Evolutionary conservation across 148 eudicot genomes (phyloP).

Genomic region (Rhododendron simsii): DNA sequence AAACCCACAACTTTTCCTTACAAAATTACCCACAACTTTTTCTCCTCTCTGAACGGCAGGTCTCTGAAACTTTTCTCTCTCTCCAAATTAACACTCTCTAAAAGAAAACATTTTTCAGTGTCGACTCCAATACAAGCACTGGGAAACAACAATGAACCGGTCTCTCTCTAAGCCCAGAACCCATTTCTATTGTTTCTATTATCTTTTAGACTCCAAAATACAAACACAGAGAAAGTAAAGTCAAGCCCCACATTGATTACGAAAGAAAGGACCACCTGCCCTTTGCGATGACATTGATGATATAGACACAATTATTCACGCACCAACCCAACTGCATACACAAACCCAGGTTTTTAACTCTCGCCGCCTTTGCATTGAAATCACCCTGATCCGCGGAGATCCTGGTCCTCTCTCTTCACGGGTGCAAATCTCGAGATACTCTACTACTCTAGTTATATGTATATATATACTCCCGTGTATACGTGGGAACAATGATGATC

Average conservation of each 20-base stretch:
- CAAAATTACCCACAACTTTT: neutral
- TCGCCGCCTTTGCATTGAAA: conserved; percentile 55
- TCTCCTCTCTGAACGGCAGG: neutral
- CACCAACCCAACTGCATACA: conserved; percentile 4
- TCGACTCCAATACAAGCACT: conserved; percentile 4
- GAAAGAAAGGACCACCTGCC: neutral
- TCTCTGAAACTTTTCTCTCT: neutral
- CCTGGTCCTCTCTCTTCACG: conserved; percentile 9
- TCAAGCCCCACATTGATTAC: conserved; percentile 8
- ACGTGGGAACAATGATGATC: neutral
- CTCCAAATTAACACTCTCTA: neutral
- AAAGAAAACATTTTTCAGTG: neutral
- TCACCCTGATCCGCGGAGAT: conserved; percentile 19
- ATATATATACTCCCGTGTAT: neutral
- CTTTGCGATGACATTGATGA: conserved; percentile 15
- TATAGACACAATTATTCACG: too few relatives aligned
- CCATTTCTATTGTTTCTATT: neutral
- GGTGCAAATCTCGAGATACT: conserved; percentile 30
- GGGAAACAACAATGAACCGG: neutral
- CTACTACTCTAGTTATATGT: neutral
- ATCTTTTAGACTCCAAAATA: neutral
- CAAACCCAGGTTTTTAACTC: conserved; percentile 18
- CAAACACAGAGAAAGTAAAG: neutral
- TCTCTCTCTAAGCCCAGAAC: neutral
- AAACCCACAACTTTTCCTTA: neutral